Evolutionary conservation across 2,329 filamentous ascomycete genomes (phyloP).

Genomic region (Diplodia sapinea): DNA sequence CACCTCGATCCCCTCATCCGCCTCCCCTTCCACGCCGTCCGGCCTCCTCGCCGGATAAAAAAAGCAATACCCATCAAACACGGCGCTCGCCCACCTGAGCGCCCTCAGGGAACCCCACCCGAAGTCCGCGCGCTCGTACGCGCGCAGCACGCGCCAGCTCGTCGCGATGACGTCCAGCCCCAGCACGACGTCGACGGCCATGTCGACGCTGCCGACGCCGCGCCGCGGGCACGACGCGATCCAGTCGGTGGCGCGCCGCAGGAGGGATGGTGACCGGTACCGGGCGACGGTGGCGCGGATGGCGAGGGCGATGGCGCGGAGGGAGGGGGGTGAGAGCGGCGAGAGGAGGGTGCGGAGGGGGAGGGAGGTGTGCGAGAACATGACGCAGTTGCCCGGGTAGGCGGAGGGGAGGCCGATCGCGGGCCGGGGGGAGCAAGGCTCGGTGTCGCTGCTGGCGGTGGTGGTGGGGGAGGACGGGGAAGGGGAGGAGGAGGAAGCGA

Average conservation of each 20-base stretch:
- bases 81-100: background rate
- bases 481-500: no score
- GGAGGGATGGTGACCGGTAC: background rate
- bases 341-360: background rate
- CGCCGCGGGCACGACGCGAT: background rate
- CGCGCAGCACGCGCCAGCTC: background rate
- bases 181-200: background rate
- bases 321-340: background rate
- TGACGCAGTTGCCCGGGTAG: background rate
- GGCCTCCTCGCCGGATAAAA: background rate
- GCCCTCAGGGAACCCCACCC: background rate
- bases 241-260: background rate
- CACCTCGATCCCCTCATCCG: background rate
- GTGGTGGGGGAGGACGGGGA: background rate
- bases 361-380: background rate
- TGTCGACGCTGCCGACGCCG: background rate
- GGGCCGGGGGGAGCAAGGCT: background rate
- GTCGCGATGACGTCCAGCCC: background rate
- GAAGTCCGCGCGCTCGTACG: background rate
- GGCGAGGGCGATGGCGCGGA: background rate
- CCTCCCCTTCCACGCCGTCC: background rate
- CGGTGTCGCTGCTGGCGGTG: background rate
- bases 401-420: background rate
- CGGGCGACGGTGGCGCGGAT: background rate
- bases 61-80: background rate